Percentiles rank a stretch among this genome's conserved stretches.
Conservation (phyloP, 148 eudicot genomes). For the Amaranthus hypochondriacus region DNA sequence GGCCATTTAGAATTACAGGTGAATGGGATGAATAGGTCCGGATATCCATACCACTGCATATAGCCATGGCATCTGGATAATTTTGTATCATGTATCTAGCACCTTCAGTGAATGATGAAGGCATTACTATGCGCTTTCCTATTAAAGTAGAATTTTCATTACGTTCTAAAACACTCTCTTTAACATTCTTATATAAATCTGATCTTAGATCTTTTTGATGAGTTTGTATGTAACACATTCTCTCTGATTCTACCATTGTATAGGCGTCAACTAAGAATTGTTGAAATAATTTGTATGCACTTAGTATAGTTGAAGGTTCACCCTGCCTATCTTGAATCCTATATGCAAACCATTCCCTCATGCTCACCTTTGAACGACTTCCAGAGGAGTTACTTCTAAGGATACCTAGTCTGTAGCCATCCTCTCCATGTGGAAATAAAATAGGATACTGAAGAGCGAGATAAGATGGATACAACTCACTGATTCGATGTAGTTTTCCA, state of each 20-base stretch:
- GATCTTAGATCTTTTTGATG: not conserved
- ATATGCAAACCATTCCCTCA: not conserved
- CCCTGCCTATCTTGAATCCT: not conserved
- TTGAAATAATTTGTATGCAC: not conserved
- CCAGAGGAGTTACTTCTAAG: too few relatives aligned
- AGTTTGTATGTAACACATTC: not conserved
- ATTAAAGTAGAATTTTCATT: not conserved
- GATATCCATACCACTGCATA: constrained; percentile 7
- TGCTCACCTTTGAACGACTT: too few relatives aligned
- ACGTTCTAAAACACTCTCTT: not conserved
- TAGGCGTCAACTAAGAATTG: constrained; percentile 1
- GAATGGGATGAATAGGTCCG: not conserved
- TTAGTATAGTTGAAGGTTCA: not conserved
- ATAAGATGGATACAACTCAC: too few relatives aligned
- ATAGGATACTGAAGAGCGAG: too few relatives aligned
- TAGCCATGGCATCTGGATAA: constrained; percentile 8
- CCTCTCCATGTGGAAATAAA: too few relatives aligned
- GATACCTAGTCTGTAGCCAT: too few relatives aligned
- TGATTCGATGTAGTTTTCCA: too few relatives aligned
- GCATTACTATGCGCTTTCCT: not conserved
- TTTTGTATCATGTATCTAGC: constrained; percentile 2
- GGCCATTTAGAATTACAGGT: not conserved
- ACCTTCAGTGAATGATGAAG: not conserved
- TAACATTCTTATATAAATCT: not conserved
- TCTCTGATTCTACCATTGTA: not conserved